Percentiles rank a stretch among this genome's conserved stretches.
Evolutionary conservation across 495 filamentous ascomycete species (phyloP).

Genomic region (Xylaria nigripes): DNA sequence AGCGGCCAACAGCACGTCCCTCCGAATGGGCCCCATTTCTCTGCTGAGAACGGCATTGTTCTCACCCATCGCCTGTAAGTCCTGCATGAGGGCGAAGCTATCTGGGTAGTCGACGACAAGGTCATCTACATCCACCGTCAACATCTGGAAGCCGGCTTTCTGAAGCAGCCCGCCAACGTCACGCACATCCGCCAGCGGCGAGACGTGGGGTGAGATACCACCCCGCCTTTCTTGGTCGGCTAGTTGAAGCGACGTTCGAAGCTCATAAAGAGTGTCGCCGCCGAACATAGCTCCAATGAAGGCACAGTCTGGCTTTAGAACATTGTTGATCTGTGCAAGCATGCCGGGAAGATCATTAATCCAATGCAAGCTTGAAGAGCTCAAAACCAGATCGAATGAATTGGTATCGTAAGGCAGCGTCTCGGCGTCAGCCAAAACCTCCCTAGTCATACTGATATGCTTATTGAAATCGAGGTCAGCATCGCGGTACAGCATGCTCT

Average conservation of each 20-base stretch:
- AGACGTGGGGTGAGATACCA: slow-evolving; percentile 79
- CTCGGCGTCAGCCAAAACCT: slow-evolving; percentile 62
- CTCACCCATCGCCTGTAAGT: slow-evolving; percentile 93
- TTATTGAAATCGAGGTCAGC: slow-evolving; percentile 65
- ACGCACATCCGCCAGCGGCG: slow-evolving; percentile 82
- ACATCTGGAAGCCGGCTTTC: slow-evolving; percentile 84
- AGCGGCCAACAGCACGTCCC: slow-evolving; percentile 80
- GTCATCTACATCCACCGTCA: slow-evolving; percentile 96
- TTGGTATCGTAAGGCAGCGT: slow-evolving; percentile 67
- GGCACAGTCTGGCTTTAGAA: slow-evolving; percentile 83
- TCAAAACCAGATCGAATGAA: slow-evolving; percentile 81
- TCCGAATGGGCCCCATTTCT: slow-evolving; percentile 61
- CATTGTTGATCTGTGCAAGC: slow-evolving; percentile 67
- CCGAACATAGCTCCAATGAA: slow-evolving; percentile 96
- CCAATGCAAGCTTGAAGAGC: slow-evolving; percentile 88
- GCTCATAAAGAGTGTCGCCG: slow-evolving; percentile 88
- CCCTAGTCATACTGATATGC: slow-evolving; percentile 58
- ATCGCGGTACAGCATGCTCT: slow-evolving; percentile 74
- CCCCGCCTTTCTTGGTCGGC: slow-evolving; percentile 83
- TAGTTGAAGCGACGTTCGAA: slow-evolving; percentile 87
- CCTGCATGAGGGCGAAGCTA: slow-evolving; percentile 82
- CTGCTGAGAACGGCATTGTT: slow-evolving; percentile 76
- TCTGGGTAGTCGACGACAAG: slow-evolving; percentile 94
- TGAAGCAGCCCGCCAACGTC: slow-evolving; percentile 85
- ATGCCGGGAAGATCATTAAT: slow-evolving; percentile 89